Percentiles rank a stretch among this genome's conserved stretches.
Conservation (phyloP, 2,329 filamentous ascomycete genomes). For the Colletotrichum abscissum region DNA sequence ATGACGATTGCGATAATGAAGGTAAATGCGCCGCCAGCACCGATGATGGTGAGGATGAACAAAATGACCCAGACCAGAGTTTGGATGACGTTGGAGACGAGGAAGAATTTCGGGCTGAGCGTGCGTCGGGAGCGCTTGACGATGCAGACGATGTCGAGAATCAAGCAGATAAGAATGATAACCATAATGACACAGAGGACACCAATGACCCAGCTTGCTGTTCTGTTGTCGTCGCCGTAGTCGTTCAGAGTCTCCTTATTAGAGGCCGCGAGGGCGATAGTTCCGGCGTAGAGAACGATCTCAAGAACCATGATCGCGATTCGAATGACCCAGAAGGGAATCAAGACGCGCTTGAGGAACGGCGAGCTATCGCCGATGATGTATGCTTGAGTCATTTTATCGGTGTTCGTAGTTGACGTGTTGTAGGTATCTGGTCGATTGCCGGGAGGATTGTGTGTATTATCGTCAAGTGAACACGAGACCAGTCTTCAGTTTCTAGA, state of each 20-base stretch:
- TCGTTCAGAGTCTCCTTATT: slow-evolving; percentile 36
- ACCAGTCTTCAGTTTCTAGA: too few relatives aligned
- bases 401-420: not conserved
- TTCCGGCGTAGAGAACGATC: slow-evolving; percentile 39
- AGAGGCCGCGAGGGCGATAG: slow-evolving; percentile 36
- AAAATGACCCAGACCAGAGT: slow-evolving; percentile 41
- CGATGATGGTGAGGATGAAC: slow-evolving; percentile 42
- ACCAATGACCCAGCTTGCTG: slow-evolving; percentile 35
- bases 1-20: slow-evolving; percentile 40
- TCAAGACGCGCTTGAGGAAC: slow-evolving; percentile 47
- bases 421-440: not conserved
- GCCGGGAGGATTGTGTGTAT: too few relatives aligned
- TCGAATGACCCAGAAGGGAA: slow-evolving; percentile 49
- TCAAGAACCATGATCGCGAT: slow-evolving; percentile 44
- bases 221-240: not conserved
- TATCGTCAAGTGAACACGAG: too few relatives aligned
- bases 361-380: slow-evolving; percentile 45
- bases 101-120: slow-evolving; percentile 46
- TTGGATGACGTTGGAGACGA: slow-evolving; percentile 42
- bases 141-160: slow-evolving; percentile 46
- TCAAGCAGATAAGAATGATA: slow-evolving; percentile 42
- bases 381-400: slow-evolving; percentile 40
- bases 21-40: slow-evolving; percentile 21
- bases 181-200: slow-evolving; percentile 40
- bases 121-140: slow-evolving; percentile 45